Evolutionary conservation across 495 filamentous ascomycete genomes (phyloP).

Genomic region (Penicillium antarcticum): DNA sequence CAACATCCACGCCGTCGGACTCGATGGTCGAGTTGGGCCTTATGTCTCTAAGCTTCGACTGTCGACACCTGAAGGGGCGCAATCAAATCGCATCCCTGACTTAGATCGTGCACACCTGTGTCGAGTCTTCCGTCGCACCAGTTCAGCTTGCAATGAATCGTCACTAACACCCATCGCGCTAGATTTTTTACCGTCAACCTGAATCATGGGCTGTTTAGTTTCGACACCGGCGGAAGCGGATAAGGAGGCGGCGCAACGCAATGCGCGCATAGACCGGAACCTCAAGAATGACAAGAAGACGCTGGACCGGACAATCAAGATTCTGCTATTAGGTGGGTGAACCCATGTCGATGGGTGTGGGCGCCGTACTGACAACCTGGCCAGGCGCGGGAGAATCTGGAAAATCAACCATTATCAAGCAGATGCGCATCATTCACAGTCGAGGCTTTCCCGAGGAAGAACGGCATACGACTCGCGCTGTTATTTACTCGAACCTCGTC

Average conservation of each 20-base stretch:
- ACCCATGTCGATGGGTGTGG: slow-evolving; percentile 17
- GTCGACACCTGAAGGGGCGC: slow-evolving; percentile 1
- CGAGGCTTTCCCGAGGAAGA: slow-evolving; percentile 89
- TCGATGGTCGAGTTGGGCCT: slow-evolving; percentile 1
- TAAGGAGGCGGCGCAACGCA: slow-evolving; percentile 39
- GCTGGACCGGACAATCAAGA: slow-evolving; percentile 76
- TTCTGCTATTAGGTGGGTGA: slow-evolving; percentile 69
- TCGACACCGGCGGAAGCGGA: slow-evolving; percentile 42
- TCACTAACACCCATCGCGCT: slow-evolving; percentile 7
- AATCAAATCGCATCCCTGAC: slow-evolving; percentile 29
- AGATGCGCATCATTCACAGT: slow-evolving; percentile 98
- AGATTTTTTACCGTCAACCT: slow-evolving; percentile 3
- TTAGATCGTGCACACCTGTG: slow-evolving; percentile 11
- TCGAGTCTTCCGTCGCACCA: background rate
- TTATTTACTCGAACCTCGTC: slow-evolving; percentile 91
- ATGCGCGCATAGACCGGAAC: slow-evolving; percentile 67
- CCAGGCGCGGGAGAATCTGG: slow-evolving; percentile 94
- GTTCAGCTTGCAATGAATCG: background rate
- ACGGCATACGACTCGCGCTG: slow-evolving; percentile 86
- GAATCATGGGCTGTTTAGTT: slow-evolving; percentile 43
- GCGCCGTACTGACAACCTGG: slow-evolving; percentile 7
- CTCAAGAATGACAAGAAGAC: slow-evolving; percentile 81
- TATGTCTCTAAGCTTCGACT: slow-evolving; percentile 12
- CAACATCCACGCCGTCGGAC: no score
- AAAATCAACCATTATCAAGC: slow-evolving; percentile 97